A percentile compares a stretch with the other conserved stretches of the same genome.
Evolutionary conservation across 2,329 filamentous ascomycete species (phyloP).

Genomic region (Colletotrichum siamense): DNA sequence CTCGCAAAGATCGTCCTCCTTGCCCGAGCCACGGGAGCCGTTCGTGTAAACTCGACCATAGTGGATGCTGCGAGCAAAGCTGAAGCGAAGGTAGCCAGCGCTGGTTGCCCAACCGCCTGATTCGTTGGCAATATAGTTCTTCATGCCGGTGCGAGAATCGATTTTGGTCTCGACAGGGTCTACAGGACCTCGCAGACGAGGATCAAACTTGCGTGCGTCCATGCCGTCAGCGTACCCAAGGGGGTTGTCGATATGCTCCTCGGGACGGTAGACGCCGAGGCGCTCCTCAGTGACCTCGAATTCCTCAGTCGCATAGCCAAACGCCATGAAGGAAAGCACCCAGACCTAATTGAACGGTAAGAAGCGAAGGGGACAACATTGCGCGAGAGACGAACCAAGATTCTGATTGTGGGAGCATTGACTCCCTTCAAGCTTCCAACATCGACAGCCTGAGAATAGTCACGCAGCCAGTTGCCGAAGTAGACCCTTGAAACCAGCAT

Average conservation of each 20-base stretch:
- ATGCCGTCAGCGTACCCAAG: constrained; percentile 84
- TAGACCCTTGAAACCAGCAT: constrained; percentile 80
- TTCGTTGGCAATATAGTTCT: constrained; percentile 98
- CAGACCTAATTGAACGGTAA: constrained; percentile 56
- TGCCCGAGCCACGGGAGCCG: constrained; percentile 66
- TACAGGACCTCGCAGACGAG: constrained; percentile 82
- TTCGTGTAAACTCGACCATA: constrained; percentile 77
- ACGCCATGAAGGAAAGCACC: constrained; percentile 81
- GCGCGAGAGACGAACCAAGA: constrained; percentile 58
- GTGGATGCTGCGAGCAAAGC: constrained; percentile 76
- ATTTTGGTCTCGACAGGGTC: constrained; percentile 74
- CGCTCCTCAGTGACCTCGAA: constrained; percentile 85
- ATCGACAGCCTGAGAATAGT: constrained; percentile 86
- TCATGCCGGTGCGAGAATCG: constrained; percentile 87
- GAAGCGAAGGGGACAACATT: neutral
- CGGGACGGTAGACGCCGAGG: constrained; percentile 80
- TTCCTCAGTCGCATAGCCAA: constrained; percentile 85
- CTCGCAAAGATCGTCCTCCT: constrained; percentile 80
- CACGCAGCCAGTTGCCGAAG: constrained; percentile 87
- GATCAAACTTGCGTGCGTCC: constrained; percentile 84
- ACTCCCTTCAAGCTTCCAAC: constrained; percentile 81
- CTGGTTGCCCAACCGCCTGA: constrained; percentile 88
- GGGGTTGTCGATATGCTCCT: constrained; percentile 78
- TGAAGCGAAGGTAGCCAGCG: constrained; percentile 81
- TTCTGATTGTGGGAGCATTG: constrained; percentile 78